Evolutionary conservation across 2,329 filamentous ascomycete genomes (phyloP).

Genomic region (Elsinoe fawcettii): DNA sequence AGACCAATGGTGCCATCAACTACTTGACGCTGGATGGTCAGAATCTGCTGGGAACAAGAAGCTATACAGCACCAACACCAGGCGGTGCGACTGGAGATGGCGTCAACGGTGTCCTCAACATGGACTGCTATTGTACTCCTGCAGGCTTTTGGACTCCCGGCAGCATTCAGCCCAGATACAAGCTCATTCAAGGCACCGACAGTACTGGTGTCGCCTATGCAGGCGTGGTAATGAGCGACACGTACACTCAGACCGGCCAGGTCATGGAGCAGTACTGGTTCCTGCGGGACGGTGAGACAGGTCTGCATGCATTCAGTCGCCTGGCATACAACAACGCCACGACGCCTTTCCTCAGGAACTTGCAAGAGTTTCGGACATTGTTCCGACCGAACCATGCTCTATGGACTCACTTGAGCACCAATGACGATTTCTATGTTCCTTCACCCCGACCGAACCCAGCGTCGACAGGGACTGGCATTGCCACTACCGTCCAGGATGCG

Average conservation of each 20-base stretch:
- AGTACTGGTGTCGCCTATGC: slow-evolving; percentile 46
- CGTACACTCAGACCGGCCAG: slow-evolving; percentile 51
- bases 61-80: slow-evolving; percentile 18
- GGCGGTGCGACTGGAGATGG: slow-evolving; percentile 26
- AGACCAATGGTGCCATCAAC: slow-evolving; percentile 36
- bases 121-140: slow-evolving; percentile 57
- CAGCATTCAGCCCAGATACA: slow-evolving; percentile 40
- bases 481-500: slow-evolving; percentile 51
- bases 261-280: slow-evolving; percentile 59
- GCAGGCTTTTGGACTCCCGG: slow-evolving; percentile 54
- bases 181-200: slow-evolving; percentile 47
- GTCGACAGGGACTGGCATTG: slow-evolving; percentile 31
- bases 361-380: slow-evolving; percentile 55
- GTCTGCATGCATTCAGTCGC: slow-evolving; percentile 54
- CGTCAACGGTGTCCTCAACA: slow-evolving; percentile 45
- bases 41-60: slow-evolving; percentile 45
- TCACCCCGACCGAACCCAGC: slow-evolving; percentile 31
- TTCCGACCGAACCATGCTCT: slow-evolving; percentile 53
- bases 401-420: slow-evolving; percentile 57
- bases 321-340: slow-evolving; percentile 52
- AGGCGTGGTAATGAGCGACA: slow-evolving; percentile 53
- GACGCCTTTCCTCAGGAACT: slow-evolving; percentile 48
- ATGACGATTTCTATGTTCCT: slow-evolving; percentile 48
- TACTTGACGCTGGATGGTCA: slow-evolving; percentile 41
- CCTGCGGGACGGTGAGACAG: slow-evolving; percentile 54